phyloP scores from a whole-genome alignment of 345 rosid genomes.

The Jatropha curcas region DNA sequence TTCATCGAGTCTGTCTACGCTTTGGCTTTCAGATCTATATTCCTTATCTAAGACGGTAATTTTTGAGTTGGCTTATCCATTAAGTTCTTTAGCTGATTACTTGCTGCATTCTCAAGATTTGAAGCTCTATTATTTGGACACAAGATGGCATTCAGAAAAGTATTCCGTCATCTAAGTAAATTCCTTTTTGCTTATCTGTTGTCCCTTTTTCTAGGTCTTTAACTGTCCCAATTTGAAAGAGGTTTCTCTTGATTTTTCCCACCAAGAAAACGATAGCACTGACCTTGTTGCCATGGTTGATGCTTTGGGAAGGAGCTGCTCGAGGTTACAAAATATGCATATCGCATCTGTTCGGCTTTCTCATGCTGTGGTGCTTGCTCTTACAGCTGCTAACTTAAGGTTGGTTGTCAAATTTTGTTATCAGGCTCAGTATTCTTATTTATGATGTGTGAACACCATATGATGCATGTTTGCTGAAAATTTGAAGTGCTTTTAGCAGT shows the following conservation, averaged over 20 bases:
- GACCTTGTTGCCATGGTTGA: conserved; percentile 68
- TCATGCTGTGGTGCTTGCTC: conserved; percentile 78
- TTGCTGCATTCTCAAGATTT: not conserved
- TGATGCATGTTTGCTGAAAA: conserved; percentile 2
- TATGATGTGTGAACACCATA: not conserved
- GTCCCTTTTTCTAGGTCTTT: conserved; percentile 47
- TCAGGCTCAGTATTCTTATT: not conserved
- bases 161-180: not conserved
- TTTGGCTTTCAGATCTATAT: conserved; percentile 84
- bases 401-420: conserved; percentile 30
- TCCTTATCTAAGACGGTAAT: conserved; percentile 81
- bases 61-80: too few relatives aligned
- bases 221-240: conserved; percentile 84
- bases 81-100: not conserved
- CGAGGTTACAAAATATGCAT: conserved; percentile 77
- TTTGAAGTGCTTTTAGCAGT: not conserved
- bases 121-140: not conserved
- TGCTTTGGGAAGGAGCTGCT: conserved; percentile 73
- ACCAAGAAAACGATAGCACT: conserved; percentile 72
- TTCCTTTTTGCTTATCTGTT: conserved; percentile 3
- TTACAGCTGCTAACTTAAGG: conserved; percentile 84
- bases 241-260: conserved; percentile 81
- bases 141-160: not conserved
- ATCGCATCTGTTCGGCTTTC: conserved; percentile 82
- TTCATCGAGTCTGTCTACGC: conserved; percentile 78